These are phyloP conservation scores for Phytopythium aichiense DNA, from an alignment of 352 stramenopile genomes.

Conservation along the genomic window DNA sequence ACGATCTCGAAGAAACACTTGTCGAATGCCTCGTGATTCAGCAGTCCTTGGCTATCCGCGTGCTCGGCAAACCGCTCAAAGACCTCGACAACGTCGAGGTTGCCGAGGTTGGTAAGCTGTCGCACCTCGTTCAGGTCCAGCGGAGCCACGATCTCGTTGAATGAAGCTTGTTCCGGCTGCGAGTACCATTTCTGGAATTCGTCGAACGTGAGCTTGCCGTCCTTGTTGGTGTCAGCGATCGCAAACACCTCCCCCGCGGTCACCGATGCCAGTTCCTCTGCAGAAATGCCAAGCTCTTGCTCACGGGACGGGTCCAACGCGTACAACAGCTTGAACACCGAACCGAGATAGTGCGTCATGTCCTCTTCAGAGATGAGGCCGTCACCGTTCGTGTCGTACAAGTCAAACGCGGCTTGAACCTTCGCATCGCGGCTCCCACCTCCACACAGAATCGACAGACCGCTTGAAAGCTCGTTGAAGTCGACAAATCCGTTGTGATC, in stretches of 20 bases:
- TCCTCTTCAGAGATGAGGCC: constrained; percentile 82
- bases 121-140: constrained; percentile 81
- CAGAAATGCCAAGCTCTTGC: constrained; percentile 51
- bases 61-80: constrained; percentile 83
- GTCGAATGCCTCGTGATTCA: constrained; percentile 68
- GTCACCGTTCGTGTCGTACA: constrained; percentile 82
- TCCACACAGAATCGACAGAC: constrained; percentile 66
- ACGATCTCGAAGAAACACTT: constrained; percentile 71
- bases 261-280: constrained; percentile 54
- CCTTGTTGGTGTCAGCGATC: constrained; percentile 79
- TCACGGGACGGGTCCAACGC: constrained; percentile 58
- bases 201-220: constrained; percentile 79
- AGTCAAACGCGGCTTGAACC: constrained; percentile 71
- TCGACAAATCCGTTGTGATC: constrained; percentile 72
- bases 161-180: constrained; percentile 56
- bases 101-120: constrained; percentile 77
- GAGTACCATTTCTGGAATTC: constrained; percentile 87
- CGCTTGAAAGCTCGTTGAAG: constrained; percentile 71
- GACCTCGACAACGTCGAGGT: constrained; percentile 79
- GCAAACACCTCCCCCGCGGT: constrained; percentile 84
- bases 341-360: constrained; percentile 84
- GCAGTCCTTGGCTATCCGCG: constrained; percentile 49
- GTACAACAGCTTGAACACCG: constrained; percentile 80
- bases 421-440: constrained; percentile 54
- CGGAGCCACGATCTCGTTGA: constrained; percentile 68